phyloP scores from a whole-genome alignment of 495 filamentous ascomycete genomes.

The Hyphodiscus hymeniophilus region DNA sequence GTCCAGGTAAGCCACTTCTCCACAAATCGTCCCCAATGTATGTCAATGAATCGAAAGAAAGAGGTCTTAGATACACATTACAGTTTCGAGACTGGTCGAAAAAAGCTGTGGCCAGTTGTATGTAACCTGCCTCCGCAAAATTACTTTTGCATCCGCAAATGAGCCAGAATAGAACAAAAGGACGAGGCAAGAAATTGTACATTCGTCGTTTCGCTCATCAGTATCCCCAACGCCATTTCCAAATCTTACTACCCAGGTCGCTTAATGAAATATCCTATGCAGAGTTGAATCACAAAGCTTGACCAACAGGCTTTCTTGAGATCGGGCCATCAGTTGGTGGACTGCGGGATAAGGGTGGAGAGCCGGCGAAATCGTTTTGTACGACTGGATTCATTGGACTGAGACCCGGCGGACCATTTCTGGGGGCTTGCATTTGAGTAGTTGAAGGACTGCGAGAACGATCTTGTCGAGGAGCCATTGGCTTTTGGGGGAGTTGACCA shows the following conservation, averaged over 20 bases:
- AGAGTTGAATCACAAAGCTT: conserved; percentile 32
- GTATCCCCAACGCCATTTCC: conserved; percentile 15
- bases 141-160: neutral
- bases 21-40: too few relatives aligned
- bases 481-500: conserved; percentile 26
- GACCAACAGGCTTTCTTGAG: conserved; percentile 39
- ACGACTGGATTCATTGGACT: conserved; percentile 49
- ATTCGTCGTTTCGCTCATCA: conserved; percentile 28
- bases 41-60: neutral
- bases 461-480: conserved; percentile 46
- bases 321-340: conserved; percentile 29
- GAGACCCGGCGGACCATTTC: conserved; percentile 45
- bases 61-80: neutral
- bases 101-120: neutral
- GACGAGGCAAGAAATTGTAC: conserved; percentile 21
- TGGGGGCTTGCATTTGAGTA: conserved; percentile 29
- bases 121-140: neutral
- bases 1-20: too few relatives aligned
- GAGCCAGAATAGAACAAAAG: conserved; percentile 4
- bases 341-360: conserved; percentile 21
- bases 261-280: neutral
- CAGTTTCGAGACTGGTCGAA: neutral
- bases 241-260: conserved; percentile 10
- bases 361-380: conserved; percentile 18
- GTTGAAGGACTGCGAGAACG: conserved; percentile 42